Conservation (phyloP, 805 yeast genomes). For the Yarrowia bubula region DNA sequence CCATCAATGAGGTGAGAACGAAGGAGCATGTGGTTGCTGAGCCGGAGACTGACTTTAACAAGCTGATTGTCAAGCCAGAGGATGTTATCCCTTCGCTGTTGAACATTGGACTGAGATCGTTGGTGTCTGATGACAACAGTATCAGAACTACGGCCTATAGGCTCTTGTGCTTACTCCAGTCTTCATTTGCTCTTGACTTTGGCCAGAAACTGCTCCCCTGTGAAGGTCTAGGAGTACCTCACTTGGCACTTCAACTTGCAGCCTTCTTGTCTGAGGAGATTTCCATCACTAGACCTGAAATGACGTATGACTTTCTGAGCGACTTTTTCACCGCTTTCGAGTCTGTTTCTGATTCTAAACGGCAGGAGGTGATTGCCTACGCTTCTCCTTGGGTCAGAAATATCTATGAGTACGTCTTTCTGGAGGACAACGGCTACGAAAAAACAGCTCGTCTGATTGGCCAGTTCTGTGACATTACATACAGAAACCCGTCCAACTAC, state of each 20-base stretch:
- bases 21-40: constrained; percentile 12
- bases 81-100: constrained; percentile 59
- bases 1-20: constrained; percentile 30
- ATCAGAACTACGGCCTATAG: constrained; percentile 64
- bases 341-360: constrained; percentile 38
- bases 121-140: constrained; percentile 57
- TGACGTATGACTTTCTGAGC: constrained; percentile 56
- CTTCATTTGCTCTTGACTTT: constrained; percentile 56
- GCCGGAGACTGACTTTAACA: background rate
- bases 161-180: constrained; percentile 60
- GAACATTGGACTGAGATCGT: constrained; percentile 64
- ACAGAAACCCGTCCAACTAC: constrained; percentile 48
- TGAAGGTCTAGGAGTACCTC: constrained; percentile 64
- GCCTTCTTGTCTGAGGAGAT: constrained; percentile 55
- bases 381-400: constrained; percentile 75
- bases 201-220: constrained; percentile 57
- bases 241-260: constrained; percentile 61
- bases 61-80: constrained; percentile 28
- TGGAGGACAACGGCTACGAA: constrained; percentile 52
- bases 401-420: constrained; percentile 55
- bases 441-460: constrained; percentile 60
- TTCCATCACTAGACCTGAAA: constrained; percentile 54
- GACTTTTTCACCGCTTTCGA: constrained; percentile 52
- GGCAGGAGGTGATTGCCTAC: constrained; percentile 47
- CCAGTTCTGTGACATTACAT: constrained; percentile 58